Evolutionary conservation across 2,329 filamentous ascomycete species (phyloP).

Genomic region (Purpureocillium takamizusanense): DNA sequence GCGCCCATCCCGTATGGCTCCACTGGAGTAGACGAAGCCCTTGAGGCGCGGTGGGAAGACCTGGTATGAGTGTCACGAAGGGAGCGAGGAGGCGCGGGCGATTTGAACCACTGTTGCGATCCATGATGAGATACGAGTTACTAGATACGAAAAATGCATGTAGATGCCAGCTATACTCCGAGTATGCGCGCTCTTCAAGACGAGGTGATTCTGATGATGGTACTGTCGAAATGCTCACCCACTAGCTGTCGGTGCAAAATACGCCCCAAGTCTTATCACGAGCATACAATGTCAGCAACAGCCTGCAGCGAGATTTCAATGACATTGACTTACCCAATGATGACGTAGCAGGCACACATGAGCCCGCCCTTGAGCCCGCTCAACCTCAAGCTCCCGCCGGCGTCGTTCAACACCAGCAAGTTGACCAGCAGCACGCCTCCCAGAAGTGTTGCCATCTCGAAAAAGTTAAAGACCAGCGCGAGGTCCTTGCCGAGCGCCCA

Average conservation of each 20-base stretch:
- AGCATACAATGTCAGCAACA: not conserved
- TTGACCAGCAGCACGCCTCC: conserved; percentile 64
- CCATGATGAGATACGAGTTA: too few relatives aligned
- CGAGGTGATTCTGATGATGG: too few relatives aligned
- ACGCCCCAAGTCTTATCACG: conserved; percentile 4
- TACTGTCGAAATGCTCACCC: too few relatives aligned
- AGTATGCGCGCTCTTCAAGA: too few relatives aligned
- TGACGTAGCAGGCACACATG: conserved; percentile 43
- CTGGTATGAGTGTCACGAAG: not conserved
- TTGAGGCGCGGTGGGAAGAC: conserved; percentile 1
- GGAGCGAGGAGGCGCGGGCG: too few relatives aligned
- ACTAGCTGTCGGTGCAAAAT: not conserved
- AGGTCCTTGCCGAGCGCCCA: conserved; percentile 48
- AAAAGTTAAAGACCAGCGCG: conserved; percentile 64
- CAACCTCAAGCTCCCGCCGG: conserved; percentile 54
- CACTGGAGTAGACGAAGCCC: too few relatives aligned
- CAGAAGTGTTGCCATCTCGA: conserved; percentile 67
- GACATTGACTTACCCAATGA: conserved; percentile 29
- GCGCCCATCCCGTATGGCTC: not conserved
- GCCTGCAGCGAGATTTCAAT: too few relatives aligned
- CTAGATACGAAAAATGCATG: too few relatives aligned
- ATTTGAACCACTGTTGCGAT: too few relatives aligned
- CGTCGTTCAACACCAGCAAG: conserved; percentile 64
- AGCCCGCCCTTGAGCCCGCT: conserved; percentile 43
- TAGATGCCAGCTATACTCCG: too few relatives aligned